These are phyloP conservation scores for Fistulinella cinereoalba DNA, from an alignment of 1,284 basidiomycete genomes.

Conservation along the genomic window DNA sequence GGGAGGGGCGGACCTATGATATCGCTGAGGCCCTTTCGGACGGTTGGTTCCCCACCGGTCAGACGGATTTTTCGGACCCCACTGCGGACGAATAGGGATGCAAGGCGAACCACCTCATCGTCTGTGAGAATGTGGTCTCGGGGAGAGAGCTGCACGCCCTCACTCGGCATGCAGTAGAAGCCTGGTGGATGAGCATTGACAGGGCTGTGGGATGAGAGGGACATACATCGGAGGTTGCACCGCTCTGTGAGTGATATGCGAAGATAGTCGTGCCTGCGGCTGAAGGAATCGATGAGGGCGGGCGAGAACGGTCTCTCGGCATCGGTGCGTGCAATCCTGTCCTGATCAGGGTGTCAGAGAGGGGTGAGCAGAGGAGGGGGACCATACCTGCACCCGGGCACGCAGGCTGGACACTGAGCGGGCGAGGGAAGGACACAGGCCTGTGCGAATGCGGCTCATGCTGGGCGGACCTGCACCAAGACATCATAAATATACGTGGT, in stretches of 20 bases:
- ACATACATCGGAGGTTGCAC: constrained; percentile 82
- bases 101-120: constrained; percentile 73
- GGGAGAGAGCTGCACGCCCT: constrained; percentile 77
- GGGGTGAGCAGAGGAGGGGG: not conserved
- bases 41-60: constrained; percentile 87
- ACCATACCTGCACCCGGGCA: constrained; percentile 17
- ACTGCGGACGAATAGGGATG: constrained; percentile 73
- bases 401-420: constrained; percentile 24
- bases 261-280: constrained; percentile 76
- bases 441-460: constrained; percentile 17
- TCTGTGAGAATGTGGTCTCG: constrained; percentile 67
- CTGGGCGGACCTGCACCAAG: not conserved
- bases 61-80: constrained; percentile 86
- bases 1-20: constrained; percentile 53
- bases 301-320: constrained; percentile 45
- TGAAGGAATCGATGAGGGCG: constrained; percentile 64
- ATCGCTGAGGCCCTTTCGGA: constrained; percentile 74
- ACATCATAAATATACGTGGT: not conserved
- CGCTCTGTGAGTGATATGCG: constrained; percentile 84
- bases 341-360: constrained; percentile 8
- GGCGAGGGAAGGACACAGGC: constrained; percentile 2
- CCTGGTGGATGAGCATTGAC: constrained; percentile 44
- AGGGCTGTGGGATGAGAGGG: not conserved
- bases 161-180: constrained; percentile 88
- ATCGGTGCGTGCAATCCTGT: constrained; percentile 55